A percentile compares a stretch with the other conserved stretches of the same genome.
phyloP scores from a whole-genome alignment of 1,284 basidiomycete species.

The Cryptococcus jaspeensis region DNA sequence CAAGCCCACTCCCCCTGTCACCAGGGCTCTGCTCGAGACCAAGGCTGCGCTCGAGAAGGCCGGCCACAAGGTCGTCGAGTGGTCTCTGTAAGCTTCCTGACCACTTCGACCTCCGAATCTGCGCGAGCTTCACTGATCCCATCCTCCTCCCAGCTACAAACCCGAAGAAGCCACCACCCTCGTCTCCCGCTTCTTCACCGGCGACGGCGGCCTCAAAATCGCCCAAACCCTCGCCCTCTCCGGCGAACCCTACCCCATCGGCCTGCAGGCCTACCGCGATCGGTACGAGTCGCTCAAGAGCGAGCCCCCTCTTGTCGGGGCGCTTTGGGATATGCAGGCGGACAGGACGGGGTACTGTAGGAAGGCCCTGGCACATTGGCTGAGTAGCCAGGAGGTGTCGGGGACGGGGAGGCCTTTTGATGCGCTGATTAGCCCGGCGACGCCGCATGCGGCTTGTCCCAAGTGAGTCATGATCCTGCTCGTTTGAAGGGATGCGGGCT shows the following conservation, averaged over 20 bases:
- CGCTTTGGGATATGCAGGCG: constrained; percentile 35
- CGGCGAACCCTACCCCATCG: constrained; percentile 36
- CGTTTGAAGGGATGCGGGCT: neutral
- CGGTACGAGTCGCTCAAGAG: constrained; percentile 20
- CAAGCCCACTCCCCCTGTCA: constrained; percentile 69
- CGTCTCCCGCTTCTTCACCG: constrained; percentile 35
- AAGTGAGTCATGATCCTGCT: constrained; percentile 15
- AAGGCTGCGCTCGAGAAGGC: constrained; percentile 62
- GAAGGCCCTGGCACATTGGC: constrained; percentile 35
- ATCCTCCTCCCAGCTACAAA: constrained; percentile 14
- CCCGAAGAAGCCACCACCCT: constrained; percentile 18
- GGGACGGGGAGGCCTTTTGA: constrained; percentile 43
- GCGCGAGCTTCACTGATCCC: too few species aligned
- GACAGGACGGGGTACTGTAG: constrained; percentile 33
- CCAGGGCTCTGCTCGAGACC: constrained; percentile 61
- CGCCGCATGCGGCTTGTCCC: constrained; percentile 30
- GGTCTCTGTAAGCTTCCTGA: constrained; percentile 26
- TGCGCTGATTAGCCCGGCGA: constrained; percentile 36
- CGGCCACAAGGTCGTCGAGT: constrained; percentile 62
- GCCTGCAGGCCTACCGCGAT: constrained; percentile 23
- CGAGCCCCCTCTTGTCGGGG: constrained; percentile 26
- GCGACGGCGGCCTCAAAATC: constrained; percentile 44
- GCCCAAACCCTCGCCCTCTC: constrained; percentile 21
- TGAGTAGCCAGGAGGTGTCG: constrained; percentile 25
- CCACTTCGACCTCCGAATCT: neutral